Base-by-base conservation (phyloP, 2,329 filamentous ascomycete genomes). In the Alternaria tenuissima region DNA sequence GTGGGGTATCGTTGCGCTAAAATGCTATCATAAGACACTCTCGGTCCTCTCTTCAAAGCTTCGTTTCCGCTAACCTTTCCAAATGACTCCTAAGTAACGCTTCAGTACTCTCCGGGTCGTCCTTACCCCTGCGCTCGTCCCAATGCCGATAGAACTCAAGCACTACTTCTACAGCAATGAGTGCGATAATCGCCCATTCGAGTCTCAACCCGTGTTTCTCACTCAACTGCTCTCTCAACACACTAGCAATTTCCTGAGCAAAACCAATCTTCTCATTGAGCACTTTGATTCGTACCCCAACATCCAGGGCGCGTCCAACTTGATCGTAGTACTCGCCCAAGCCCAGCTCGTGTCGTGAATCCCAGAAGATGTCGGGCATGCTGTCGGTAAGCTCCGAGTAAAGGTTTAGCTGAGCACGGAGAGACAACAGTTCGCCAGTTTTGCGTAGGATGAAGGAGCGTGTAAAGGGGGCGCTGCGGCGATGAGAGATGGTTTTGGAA, bases 261-360 rank as follows among this genome's bases (percentile, higher is more conserved):
- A 99, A 98, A 74, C 97, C 94, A 87, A 99, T 96, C 82, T 96
- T 96, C 81, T 96, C 92, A 77, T 99, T 99, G 68, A 98, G 81
- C 18, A 92, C 89, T 71, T 91, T 92, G 80, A 98, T 98, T 52
- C 95, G 87, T 26, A 95, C 92, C 34, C 92, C 91, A 24, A 98
- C 94, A 78, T 98, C 95, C 36, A 99, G 85, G 0, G 93, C 93
- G 55, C 90, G 88, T 41, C 94, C 94, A 41, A 97, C 93, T 78
- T 95, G 91, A 68, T 97, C 94, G 78, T 98, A 99, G 81, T 97
- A 98, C 30, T 90, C 91, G 78, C 97, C 95, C 2, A 99, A 85
- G 0, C 93, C 92, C 2, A 97, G 87, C 77, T 97, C 94, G 70
- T 95, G 91, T 51, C 89, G 87, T 69, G 87, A 91, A 78, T 99